phyloP scores from a whole-genome alignment of 306 rosid genomes.

The Vigna hirtella region DNA sequence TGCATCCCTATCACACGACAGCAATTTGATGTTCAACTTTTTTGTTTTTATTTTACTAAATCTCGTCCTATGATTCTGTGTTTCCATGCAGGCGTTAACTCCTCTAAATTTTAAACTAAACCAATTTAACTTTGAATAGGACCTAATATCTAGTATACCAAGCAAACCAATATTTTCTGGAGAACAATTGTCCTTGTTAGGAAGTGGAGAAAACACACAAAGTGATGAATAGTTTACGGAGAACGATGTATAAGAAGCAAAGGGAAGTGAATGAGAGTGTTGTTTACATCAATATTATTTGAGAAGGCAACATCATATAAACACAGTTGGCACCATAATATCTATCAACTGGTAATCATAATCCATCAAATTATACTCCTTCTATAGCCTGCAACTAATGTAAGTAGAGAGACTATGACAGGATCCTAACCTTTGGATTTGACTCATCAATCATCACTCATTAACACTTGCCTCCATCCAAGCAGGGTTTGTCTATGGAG shows the following conservation, averaged over 20 bases:
- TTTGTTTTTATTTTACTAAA: neutral
- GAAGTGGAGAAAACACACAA: neutral
- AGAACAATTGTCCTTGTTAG: neutral
- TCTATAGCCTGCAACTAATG: slow-evolving; percentile 9
- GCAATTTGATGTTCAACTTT: neutral
- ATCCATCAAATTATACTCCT: neutral
- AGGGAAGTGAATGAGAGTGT: neutral
- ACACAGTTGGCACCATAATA: neutral
- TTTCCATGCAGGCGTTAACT: neutral
- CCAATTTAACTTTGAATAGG: neutral
- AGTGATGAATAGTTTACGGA: neutral
- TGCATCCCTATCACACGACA: slow-evolving; percentile 11
- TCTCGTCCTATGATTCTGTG: neutral
- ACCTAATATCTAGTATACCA: neutral
- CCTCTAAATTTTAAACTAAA: neutral
- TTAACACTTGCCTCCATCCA: neutral
- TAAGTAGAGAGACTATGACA: slow-evolving; percentile 1
- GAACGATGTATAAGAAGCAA: neutral
- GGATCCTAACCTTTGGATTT: neutral
- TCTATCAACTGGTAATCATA: neutral
- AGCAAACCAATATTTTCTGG: neutral
- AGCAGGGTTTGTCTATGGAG: neutral
- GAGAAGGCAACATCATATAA: neutral
- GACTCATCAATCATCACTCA: neutral
- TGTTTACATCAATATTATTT: neutral